Evolutionary conservation across 345 rosid species (phyloP).

Genomic region (Eucalyptus guilfoylei): DNA sequence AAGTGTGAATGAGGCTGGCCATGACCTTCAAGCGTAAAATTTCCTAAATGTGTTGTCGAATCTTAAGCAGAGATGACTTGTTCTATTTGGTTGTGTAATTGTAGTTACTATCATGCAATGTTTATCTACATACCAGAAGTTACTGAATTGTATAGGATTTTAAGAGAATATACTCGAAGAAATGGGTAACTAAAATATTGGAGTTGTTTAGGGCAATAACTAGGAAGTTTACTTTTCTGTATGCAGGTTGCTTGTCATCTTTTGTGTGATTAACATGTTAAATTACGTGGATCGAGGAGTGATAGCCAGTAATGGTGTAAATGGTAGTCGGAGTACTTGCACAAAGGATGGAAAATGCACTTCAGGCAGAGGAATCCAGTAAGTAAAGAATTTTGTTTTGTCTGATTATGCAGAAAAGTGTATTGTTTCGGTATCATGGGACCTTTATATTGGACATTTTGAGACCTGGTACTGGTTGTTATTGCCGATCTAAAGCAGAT

Average conservation of each 20-base stretch:
- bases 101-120: not conserved
- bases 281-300: slow-evolving; percentile 95
- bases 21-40: not conserved
- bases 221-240: not conserved
- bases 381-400: slow-evolving; percentile 6
- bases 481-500: not conserved
- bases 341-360: slow-evolving; percentile 47
- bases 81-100: not conserved
- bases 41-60: not conserved
- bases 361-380: slow-evolving; percentile 87
- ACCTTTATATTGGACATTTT: not conserved
- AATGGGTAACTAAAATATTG: not conserved
- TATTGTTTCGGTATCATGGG: not conserved
- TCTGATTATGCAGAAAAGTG: not conserved
- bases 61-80: not conserved
- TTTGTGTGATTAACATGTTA: slow-evolving; percentile 72
- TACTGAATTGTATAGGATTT: not conserved
- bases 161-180: not conserved
- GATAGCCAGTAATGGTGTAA: slow-evolving; percentile 92
- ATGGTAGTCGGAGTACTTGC: slow-evolving; percentile 62
- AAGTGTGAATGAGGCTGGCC: not conserved
- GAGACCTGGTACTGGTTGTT: not conserved
- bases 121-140: not conserved
- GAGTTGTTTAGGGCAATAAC: not conserved
- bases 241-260: slow-evolving; percentile 63